A percentile compares a stretch with the other conserved stretches of the same genome.
Conservation (phyloP, 345 rosid species). For the Ricinus communis region DNA sequence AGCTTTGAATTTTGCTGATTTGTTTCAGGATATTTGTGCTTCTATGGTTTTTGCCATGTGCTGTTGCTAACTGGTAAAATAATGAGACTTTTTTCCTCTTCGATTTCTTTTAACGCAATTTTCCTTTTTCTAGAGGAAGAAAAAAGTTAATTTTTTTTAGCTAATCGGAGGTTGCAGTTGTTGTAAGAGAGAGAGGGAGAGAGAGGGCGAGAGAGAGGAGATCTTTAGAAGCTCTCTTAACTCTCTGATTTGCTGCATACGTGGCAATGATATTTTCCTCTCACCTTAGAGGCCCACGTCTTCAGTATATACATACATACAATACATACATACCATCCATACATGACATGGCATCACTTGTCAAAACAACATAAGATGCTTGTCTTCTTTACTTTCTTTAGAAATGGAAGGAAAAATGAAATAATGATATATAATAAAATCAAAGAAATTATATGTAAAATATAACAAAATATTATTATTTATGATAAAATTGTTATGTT, state of each 20-base stretch:
- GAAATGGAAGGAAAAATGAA: too few species aligned
- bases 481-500: too few species aligned
- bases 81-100: not conserved
- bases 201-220: conserved; percentile 24
- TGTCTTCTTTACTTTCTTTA: too few species aligned
- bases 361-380: too few species aligned
- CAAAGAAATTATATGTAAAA: too few species aligned
- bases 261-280: conserved; percentile 76
- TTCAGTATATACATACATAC: conserved; percentile 6
- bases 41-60: not conserved
- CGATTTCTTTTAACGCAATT: too few species aligned
- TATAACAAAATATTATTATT: too few species aligned
- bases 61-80: not conserved
- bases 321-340: not conserved
- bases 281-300: conserved; percentile 45
- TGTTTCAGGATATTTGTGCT: conserved; percentile 8
- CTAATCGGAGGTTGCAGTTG: conserved; percentile 14
- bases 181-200: not conserved
- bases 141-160: too few species aligned
- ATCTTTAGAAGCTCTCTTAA: conserved; percentile 45
- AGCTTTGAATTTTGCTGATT: not conserved
- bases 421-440: too few species aligned
- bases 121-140: too few species aligned
- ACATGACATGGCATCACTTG: not conserved
- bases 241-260: conserved; percentile 33